Evolutionary conservation across 2,329 filamentous ascomycete genomes (phyloP).

Genomic region (Arthroderma sp.): DNA sequence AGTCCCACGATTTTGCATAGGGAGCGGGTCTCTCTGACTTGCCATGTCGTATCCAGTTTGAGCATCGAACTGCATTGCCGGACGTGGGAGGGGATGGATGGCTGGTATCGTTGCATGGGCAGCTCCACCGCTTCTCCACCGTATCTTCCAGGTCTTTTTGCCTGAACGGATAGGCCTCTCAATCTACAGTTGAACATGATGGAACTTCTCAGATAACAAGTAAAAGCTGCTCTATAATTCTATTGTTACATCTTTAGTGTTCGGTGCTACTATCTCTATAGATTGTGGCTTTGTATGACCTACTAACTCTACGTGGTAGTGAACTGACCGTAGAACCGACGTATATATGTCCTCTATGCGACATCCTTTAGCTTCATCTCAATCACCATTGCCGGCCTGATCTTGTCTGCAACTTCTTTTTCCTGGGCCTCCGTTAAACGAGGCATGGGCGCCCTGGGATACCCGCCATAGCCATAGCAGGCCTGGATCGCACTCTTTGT

Average conservation of each 20-base stretch:
- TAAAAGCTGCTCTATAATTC: no score
- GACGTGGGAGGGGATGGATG: neutral
- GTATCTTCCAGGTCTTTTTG: neutral
- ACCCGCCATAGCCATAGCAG: slow-evolving; percentile 54
- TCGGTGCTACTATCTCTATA: no score
- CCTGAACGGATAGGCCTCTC: neutral
- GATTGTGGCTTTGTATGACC: no score
- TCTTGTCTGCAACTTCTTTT: slow-evolving; percentile 90
- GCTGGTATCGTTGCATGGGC: neutral
- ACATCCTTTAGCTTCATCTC: slow-evolving; percentile 8
- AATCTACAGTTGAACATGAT: no score
- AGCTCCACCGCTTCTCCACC: neutral
- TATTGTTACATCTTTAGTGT: no score
- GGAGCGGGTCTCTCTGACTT: neutral
- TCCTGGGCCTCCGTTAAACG: slow-evolving; percentile 62
- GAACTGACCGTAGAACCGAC: no score
- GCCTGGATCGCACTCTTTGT: slow-evolving; percentile 54
- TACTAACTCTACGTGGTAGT: no score
- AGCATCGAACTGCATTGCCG: neutral
- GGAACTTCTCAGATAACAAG: no score
- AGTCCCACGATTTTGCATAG: neutral
- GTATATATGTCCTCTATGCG: neutral
- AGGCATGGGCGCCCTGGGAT: slow-evolving; percentile 43
- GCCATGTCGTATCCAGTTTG: neutral
- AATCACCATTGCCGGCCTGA: slow-evolving; percentile 44